Conservation (phyloP, 202 grass and related monocot genomes). For the Panicum hallii region DNA sequence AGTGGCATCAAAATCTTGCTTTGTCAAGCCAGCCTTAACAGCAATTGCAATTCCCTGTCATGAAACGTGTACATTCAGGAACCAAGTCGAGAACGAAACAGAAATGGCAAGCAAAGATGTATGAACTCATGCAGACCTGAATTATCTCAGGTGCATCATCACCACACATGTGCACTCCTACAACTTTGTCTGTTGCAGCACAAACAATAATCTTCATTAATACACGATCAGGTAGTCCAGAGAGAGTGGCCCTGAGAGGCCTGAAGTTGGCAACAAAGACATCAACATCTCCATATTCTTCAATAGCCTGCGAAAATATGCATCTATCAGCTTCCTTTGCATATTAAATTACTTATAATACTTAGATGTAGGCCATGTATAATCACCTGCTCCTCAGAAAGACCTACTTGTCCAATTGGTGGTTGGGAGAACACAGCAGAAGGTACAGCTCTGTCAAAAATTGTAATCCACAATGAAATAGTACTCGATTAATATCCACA, state of each 20-base stretch:
- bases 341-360: conserved; percentile 20
- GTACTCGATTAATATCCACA: conserved; percentile 18
- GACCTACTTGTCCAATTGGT: conserved; percentile 88
- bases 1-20: conserved; percentile 90
- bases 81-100: conserved; percentile 27
- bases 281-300: conserved; percentile 82
- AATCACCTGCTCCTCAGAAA: conserved; percentile 84
- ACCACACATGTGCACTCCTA: conserved; percentile 93
- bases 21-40: conserved; percentile 91
- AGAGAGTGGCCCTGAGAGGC: conserved; percentile 85
- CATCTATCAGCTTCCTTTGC: conserved; percentile 34
- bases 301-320: conserved; percentile 59
- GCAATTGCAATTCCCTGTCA: conserved; percentile 89
- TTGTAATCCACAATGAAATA: conserved; percentile 15
- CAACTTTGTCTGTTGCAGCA: conserved; percentile 72
- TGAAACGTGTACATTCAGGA: conserved; percentile 17
- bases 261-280: conserved; percentile 84
- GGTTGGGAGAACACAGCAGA: conserved; percentile 95
- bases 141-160: conserved; percentile 94
- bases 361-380: conserved; percentile 16
- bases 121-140: conserved; percentile 58
- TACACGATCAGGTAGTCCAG: conserved; percentile 92
- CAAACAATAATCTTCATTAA: conserved; percentile 91
- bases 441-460: conserved; percentile 74
- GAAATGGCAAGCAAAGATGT: conserved; percentile 8